Conservation (phyloP, 257 asterid species). For the Eucommia ulmoides region DNA sequence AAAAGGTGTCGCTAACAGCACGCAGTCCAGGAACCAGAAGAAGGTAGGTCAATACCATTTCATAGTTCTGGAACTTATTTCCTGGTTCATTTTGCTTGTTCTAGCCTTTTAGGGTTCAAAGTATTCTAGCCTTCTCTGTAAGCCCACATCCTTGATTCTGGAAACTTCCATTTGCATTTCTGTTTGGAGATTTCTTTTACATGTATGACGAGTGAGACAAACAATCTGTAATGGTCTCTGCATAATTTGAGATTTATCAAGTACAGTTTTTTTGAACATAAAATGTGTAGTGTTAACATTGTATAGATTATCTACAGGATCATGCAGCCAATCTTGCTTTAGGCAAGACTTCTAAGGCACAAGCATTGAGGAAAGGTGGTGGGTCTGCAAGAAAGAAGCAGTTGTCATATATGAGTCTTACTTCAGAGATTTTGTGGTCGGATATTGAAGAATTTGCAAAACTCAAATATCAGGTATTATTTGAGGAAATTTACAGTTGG, state of each 20-base stretch:
- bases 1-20: slow-evolving; percentile 30
- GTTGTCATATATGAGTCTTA: slow-evolving; percentile 35
- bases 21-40: slow-evolving; percentile 47
- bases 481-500: slow-evolving; percentile 3
- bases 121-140: no score
- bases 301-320: no score
- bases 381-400: slow-evolving; percentile 44
- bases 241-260: no score
- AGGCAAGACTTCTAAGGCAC: slow-evolving; percentile 38
- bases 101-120: no score
- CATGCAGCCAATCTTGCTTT: slow-evolving; percentile 38
- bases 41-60: slow-evolving; percentile 22
- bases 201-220: no score
- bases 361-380: slow-evolving; percentile 32
- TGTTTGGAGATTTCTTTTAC: no score
- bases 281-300: no score
- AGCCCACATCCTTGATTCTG: no score
- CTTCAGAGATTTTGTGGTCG: slow-evolving; percentile 77
- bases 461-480: slow-evolving; percentile 70
- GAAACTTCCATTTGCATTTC: no score
- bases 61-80: not conserved
- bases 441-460: slow-evolving; percentile 74
- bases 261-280: no score
- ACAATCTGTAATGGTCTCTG: no score
- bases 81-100: not conserved